Base-by-base conservation (phyloP, 371 early-diverging fungal genomes). In the Syncephalastrum sp. region DNA sequence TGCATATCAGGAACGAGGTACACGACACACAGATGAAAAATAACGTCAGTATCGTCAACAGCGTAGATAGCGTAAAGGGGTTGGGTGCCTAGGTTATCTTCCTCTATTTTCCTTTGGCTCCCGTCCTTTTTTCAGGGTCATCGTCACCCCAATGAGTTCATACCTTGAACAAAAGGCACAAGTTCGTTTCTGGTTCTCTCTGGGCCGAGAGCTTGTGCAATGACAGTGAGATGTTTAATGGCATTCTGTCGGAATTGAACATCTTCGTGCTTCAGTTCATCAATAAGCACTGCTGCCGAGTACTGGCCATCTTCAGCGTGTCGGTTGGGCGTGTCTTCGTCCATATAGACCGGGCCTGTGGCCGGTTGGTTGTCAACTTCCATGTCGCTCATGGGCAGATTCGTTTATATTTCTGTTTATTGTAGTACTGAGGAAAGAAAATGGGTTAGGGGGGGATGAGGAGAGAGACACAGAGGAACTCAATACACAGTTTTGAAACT, bases 231-330 rank as follows among this genome's bases (percentile, higher is more conserved):
- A 23, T 94, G 87, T 63, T 87, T 82, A 63, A 96, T 91, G 57
- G 97, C 94, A 60, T 92, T 92, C 47, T 97, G 83, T 51, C 97
- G 84, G 68, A 91, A 82, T 41, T 88, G 77, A 42, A 95, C 86
- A 74, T 95, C 96, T 70, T 98, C 98, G 74, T 95, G 94, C 78
- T 96, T 96, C 58, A 98, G 84, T 74, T 97, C 97, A 79, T 98
- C 98, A 68, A 96, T 90, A 57, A 95, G 74, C 43, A 91, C 86
- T 44, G 94, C 95, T 52, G 94, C 89, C 44, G 93, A 92, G 67
- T 89, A 91, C 5, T 50, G 50, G 33, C 67, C 71, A 53, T 65
- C 60, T 42, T 55, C 47, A 4, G 51, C 56, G 47, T 33, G 50
- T 8, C 19, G 49, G 38, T 57, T 59, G 56, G 69, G 67, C 43